Base-by-base conservation (phyloP, 768 basidiomycete species). In the Punctularia strigosozonata region DNA sequence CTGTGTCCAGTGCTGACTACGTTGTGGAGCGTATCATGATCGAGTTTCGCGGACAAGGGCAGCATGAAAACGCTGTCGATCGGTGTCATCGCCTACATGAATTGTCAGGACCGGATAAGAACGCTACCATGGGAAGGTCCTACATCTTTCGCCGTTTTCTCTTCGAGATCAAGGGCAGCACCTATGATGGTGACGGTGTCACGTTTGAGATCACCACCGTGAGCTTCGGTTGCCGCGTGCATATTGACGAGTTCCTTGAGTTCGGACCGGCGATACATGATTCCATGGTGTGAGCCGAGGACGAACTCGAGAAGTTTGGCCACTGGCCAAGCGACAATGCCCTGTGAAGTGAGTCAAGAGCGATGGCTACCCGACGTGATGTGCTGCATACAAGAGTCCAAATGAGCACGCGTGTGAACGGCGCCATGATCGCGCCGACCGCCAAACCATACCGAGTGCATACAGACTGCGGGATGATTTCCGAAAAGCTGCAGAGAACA, bases 131-230 rank as follows among this genome's bases (percentile, higher is more conserved):
- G 17, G 6, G 4, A 13, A 25, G n/a, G n/a, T n/a, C n/a, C n/a
- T n/a, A n/a, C n/a, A n/a, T n/a, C n/a, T n/a, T n/a, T n/a, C 82
- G 25, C 80, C 77, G 48, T 87, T 86, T 50, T 81, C 40, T 58
- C 81, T 50, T 89, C 85, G 7, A 91, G 58, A 52, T 88, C 86
- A 15, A 91, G 69, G 0, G 85, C 85, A 0, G 82, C 82, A 14
- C 86, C 85, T 23, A 89, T 86, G 55, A 90, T 89, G 2, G 76
- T 75, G 37, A 89, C 82, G 0, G 86, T 89, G 51, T 89, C 86
- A 1, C 60, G 69, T 46, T 84, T 79, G 31, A 91, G 63, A 53
- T 91, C 87, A 14, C 87, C 87, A 8, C 85, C 86, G 41, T 79
- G 80, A 0, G 75, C 64, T 6, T 70, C 76, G 22, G 69, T 68